Base-by-base conservation (phyloP, 2,329 filamentous ascomycete species). In the Epichloe typhina region DNA sequence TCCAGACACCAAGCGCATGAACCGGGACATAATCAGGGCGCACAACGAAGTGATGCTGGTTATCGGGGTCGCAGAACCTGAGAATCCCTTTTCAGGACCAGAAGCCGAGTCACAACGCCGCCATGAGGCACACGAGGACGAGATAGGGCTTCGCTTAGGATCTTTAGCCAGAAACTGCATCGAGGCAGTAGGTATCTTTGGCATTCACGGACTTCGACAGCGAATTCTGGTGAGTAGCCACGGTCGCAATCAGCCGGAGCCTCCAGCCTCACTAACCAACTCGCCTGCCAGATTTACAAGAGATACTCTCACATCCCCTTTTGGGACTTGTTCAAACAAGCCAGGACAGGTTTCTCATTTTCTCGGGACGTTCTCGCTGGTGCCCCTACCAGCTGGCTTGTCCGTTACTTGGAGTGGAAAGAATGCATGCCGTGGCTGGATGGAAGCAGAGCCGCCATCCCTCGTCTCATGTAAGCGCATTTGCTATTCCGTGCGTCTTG, bases 1-100 rank as follows among this genome's bases (percentile, higher is more conserved):
- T 55, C 69, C 69, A 0, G 70, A 73, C 48, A 79, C 76, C 1
- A 76, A 73, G 57, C 66, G 68, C 12, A 72, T 79, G 54, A 80
- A 79, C 55, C 71, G 73, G 46, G 73, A 78, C 52, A 72, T 80
- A 35, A 76, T 82, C 26, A 70, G 78, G 48, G 73, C 78, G 9
- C 78, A 82, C 57, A 82, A 82, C 55, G 77, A 82, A 55, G 78
- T 82, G 3, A 82, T 82, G 78, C 69, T 74, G 17, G 76, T 80
- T 9, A 81, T 82, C 39, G 78, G 78, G 5, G 78, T 81, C 4
- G 78, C 77, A 8, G 78, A 82, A 57, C 74, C 77, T 13, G 77
- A 81, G 49, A 73, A 71, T 47, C 64, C 64, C 7, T 58, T 58
- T 4, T 60, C 64, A 21, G 66, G 69, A 4, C 64, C 66, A 5